Base-by-base conservation (phyloP, 106 monocot genomes). In the Xerophyta viscosa region DNA sequence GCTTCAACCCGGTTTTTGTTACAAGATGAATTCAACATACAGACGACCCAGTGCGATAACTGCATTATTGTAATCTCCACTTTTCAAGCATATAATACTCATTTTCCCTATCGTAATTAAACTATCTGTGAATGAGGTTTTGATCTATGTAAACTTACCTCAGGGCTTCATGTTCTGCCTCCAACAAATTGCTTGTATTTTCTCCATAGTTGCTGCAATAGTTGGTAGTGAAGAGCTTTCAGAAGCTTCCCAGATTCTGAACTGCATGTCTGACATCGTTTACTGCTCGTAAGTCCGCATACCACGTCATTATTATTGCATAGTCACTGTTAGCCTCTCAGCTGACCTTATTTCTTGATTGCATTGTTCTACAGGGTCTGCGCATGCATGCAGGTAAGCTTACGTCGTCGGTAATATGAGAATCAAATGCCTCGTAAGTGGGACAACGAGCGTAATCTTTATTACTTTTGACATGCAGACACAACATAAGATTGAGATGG, bases 21-120 rank as follows among this genome's bases (percentile, higher is more conserved):
- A 58, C 93, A 94, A 76, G 93, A 94, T 50, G 93, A 94, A 61
- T 94, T 94, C 80, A 94, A 94, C 50, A 88, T 94, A 21, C 93
- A 94, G 67, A 88, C 93, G n/a, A 94, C 93, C 24, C 65, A 88
- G 54, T 94, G 93, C 31, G 93, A 94, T n/a, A n/a, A n/a, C n/a
- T n/a, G n/a, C n/a, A n/a, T n/a, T n/a, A n/a, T n/a, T n/a, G n/a
- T n/a, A n/a, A 94, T 88, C 67, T 94, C 88, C 81, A 94, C 88
- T 46, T n/a, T n/a, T n/a, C n/a, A n/a, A n/a, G n/a, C n/a, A n/a
- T n/a, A 94, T 94, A 72, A 88, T 94, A 78, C 29, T 41, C 23
- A 14, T 55, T 46, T 29, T 45, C 41, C 20, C 45, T 41, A 20
- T 31, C n/a, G n/a, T 33, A 33, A 33, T 33, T 6, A 33, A 33